Conservation (phyloP, 495 filamentous ascomycete genomes). For the Symbiotaphrina buchneri region DNA sequence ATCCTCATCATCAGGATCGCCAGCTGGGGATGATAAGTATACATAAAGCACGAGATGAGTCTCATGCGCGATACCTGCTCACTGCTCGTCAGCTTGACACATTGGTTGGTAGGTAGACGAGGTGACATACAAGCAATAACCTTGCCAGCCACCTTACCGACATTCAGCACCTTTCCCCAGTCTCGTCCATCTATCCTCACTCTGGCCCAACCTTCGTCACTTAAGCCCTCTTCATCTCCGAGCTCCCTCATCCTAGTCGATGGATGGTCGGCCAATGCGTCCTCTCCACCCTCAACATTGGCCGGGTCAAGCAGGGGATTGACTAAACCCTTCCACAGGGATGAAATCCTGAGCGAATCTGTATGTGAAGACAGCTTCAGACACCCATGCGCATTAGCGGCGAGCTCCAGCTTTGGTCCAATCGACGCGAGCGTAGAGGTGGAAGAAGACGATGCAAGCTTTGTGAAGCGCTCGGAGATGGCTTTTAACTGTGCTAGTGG, state of each 20-base stretch:
- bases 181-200: conserved; percentile 82
- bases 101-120: neutral
- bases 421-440: conserved; percentile 10
- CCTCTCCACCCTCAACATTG: conserved; percentile 37
- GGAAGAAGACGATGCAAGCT: conserved; percentile 30
- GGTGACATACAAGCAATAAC: conserved; percentile 61
- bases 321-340: conserved; percentile 55
- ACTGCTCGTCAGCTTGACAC: no score
- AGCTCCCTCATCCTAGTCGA: conserved; percentile 39
- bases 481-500: conserved; percentile 64
- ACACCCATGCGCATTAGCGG: conserved; percentile 81
- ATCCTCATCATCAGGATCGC: conserved; percentile 42
- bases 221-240: conserved; percentile 19
- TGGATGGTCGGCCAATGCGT: conserved; percentile 44
- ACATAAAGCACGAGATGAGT: conserved; percentile 83
- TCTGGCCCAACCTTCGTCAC: conserved; percentile 53
- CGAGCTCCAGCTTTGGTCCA: conserved; percentile 49
- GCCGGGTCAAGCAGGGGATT: conserved; percentile 67
- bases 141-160: conserved; percentile 67
- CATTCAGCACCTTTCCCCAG: conserved; percentile 74
- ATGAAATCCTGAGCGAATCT: conserved; percentile 60
- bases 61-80: conserved; percentile 41
- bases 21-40: conserved; percentile 44
- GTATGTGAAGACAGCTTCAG: conserved; percentile 53
- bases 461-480: conserved; percentile 86